Conservation (phyloP, 805 yeast genomes). For the Candida qinlingensis region DNA sequence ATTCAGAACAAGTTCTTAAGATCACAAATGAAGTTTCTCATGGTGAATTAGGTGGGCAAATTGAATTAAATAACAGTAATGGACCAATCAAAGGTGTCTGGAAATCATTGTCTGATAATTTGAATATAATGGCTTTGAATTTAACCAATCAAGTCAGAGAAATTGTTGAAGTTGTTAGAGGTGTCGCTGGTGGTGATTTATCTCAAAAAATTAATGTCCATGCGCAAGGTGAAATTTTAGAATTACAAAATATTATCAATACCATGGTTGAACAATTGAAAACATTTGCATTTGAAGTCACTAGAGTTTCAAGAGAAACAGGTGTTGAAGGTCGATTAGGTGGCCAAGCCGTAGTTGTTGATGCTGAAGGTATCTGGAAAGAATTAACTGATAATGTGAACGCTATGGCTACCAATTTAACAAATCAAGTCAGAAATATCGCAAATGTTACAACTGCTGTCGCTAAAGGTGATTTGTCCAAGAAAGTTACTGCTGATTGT, state of each 20-base stretch:
- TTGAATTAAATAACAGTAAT: constrained; percentile 59
- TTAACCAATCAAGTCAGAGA: constrained; percentile 85
- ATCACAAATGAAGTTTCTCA: constrained; percentile 89
- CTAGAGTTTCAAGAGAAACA: constrained; percentile 82
- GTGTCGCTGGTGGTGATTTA: constrained; percentile 86
- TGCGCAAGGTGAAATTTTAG: constrained; percentile 85
- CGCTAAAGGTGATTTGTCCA: constrained; percentile 82
- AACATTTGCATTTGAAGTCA: constrained; percentile 83
- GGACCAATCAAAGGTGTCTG: constrained; percentile 67
- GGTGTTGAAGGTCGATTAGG: constrained; percentile 86
- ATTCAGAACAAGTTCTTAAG: constrained; percentile 55
- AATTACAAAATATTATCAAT: constrained; percentile 78
- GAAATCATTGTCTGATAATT: constrained; percentile 79
- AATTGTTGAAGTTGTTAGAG: constrained; percentile 86
- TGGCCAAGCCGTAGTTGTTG: constrained; percentile 80
- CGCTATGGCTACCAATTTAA: constrained; percentile 84
- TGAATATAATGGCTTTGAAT: constrained; percentile 84
- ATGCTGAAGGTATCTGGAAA: constrained; percentile 85
- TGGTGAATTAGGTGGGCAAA: constrained; percentile 88
- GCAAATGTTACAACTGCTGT: constrained; percentile 86
- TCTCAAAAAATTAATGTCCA: constrained; percentile 80
- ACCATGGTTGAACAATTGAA: constrained; percentile 86
- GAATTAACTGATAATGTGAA: constrained; percentile 85
- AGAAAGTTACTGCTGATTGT: constrained; percentile 83
- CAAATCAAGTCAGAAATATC: constrained; percentile 83